A percentile compares a stretch with the other conserved stretches of the same genome.
phyloP scores from a whole-genome alignment of 2,329 filamentous ascomycete genomes.

The Penicillium sp. region DNA sequence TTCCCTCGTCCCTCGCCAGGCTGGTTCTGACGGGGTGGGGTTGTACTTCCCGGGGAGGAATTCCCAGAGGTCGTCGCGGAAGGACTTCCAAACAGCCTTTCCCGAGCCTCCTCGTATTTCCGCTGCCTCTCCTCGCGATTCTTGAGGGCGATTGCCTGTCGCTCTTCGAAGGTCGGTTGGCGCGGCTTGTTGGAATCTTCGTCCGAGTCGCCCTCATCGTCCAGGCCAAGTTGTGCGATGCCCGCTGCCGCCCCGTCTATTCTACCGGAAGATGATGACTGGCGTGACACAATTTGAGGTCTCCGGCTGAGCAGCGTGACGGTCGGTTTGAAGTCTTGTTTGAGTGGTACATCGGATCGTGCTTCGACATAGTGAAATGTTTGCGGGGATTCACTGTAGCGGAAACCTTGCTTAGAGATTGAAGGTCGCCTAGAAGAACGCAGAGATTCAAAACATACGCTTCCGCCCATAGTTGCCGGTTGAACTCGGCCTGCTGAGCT shows the following conservation, averaged over 20 bases:
- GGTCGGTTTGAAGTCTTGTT: constrained; percentile 74
- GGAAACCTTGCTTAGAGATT: constrained; percentile 6
- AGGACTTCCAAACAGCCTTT: constrained; percentile 76
- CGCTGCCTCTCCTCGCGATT: constrained; percentile 88
- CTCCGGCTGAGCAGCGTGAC: constrained; percentile 86
- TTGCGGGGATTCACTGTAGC: constrained; percentile 68
- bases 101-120: constrained; percentile 84
- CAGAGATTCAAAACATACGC: constrained; percentile 58
- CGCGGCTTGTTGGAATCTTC: constrained; percentile 61
- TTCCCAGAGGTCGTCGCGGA: constrained; percentile 52
- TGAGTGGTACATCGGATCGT: constrained; percentile 63
- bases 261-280: constrained; percentile 44
- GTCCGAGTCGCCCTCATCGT: constrained; percentile 66
- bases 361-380: constrained; percentile 75
- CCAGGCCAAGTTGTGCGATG: constrained; percentile 50
- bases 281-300: constrained; percentile 65
- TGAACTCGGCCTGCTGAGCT: constrained; percentile 78
- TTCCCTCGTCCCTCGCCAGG: constrained; percentile 42
- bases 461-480: constrained; percentile 84
- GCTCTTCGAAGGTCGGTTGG: constrained; percentile 72
- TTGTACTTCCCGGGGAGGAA: constrained; percentile 63
- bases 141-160: constrained; percentile 72
- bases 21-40: constrained; percentile 55
- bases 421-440: neutral
- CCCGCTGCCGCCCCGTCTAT: constrained; percentile 46